Conservation (phyloP, 2,329 filamentous ascomycete genomes). For the Paracorniculantispora psalliotae region DNA sequence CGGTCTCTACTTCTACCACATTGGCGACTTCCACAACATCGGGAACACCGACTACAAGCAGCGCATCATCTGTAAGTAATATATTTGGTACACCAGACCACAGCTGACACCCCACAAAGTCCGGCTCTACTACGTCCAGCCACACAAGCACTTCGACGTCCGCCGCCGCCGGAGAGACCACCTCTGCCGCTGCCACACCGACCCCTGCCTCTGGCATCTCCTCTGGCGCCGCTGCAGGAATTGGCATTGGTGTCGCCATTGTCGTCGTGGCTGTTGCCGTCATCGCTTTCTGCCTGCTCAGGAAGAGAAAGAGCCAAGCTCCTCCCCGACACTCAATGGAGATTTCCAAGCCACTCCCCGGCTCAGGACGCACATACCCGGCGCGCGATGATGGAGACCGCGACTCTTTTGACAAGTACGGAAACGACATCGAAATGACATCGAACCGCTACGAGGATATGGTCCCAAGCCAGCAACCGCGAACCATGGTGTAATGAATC, state of each 20-base stretch:
- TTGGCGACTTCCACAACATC: slow-evolving; percentile 3
- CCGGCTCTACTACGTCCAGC: background rate
- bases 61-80: background rate
- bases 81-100: background rate
- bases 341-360: slow-evolving; percentile 49
- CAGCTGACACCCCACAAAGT: background rate
- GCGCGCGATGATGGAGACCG: slow-evolving; percentile 24
- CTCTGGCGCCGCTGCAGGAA: slow-evolving; percentile 42
- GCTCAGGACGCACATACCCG: slow-evolving; percentile 36
- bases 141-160: background rate
- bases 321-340: slow-evolving; percentile 28
- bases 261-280: slow-evolving; percentile 36
- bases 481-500: slow-evolving; percentile 33
- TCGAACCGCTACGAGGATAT: slow-evolving; percentile 55
- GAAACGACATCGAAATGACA: slow-evolving; percentile 45
- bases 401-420: slow-evolving; percentile 30
- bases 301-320: slow-evolving; percentile 21
- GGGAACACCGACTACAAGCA: background rate
- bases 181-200: slow-evolving; percentile 8
- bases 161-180: slow-evolving; percentile 5
- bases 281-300: slow-evolving; percentile 35
- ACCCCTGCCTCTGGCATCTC: slow-evolving; percentile 29
- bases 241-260: slow-evolving; percentile 42
- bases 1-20: slow-evolving; percentile 5
- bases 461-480: slow-evolving; percentile 47